phyloP scores from a whole-genome alignment of 2,329 filamentous ascomycete species.

The Alternaria ventricosa region DNA sequence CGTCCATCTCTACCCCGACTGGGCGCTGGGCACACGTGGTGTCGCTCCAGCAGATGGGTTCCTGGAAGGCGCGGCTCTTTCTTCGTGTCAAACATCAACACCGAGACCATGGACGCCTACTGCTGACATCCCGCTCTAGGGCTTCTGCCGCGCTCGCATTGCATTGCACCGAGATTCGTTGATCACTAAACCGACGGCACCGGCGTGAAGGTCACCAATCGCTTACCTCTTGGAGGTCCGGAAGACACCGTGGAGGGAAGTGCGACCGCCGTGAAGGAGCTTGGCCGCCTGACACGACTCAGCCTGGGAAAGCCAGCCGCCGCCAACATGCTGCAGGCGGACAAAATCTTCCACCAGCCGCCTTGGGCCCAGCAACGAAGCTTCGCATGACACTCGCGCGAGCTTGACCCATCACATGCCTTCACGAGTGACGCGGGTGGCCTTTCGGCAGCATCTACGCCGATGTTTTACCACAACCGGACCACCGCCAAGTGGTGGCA shows the following conservation, averaged over 20 bases:
- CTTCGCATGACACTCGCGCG: conserved; percentile 26
- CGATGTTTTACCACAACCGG: conserved; percentile 21
- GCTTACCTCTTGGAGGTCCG: conserved; percentile 2
- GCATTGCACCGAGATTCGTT: conserved; percentile 28
- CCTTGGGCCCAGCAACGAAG: conserved; percentile 9
- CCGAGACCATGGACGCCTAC: conserved; percentile 11
- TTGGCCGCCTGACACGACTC: conserved; percentile 9
- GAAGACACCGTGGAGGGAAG: conserved; percentile 11
- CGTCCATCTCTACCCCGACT: conserved; percentile 26
- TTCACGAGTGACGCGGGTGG: conserved; percentile 16
- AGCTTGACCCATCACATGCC: conserved; percentile 28
- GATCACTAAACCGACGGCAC: conserved; percentile 21
- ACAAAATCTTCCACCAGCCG: conserved; percentile 35
- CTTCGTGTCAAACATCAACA: conserved; percentile 6
- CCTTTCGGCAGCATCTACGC: conserved; percentile 28
- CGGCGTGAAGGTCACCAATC: conserved; percentile 14
- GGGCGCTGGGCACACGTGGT: conserved; percentile 25
- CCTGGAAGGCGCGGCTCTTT: conserved; percentile 20
- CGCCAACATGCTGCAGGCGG: conserved; percentile 17
- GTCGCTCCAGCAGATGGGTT: conserved; percentile 15
- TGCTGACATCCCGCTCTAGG: conserved; percentile 1
- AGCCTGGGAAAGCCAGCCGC: conserved; percentile 14
- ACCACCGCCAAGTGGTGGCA: conserved; percentile 30
- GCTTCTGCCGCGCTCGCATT: conserved; percentile 21
- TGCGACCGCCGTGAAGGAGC: conserved; percentile 9